These are phyloP conservation scores for Sordaria brevicollis DNA, from an alignment of 495 filamentous ascomycete species.

Conservation along the genomic window DNA sequence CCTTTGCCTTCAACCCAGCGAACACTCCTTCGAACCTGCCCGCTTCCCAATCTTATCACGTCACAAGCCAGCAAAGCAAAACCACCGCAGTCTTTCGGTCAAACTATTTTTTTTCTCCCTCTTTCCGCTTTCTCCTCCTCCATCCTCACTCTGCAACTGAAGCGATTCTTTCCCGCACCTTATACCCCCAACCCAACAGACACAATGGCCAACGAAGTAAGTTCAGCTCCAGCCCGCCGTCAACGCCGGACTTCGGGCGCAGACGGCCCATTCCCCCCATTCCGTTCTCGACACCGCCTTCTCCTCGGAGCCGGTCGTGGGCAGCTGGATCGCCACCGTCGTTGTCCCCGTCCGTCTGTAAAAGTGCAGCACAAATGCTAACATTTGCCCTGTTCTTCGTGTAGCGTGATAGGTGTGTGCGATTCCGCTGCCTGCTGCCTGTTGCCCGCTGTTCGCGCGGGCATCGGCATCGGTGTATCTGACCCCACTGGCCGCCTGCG, in stretches of 20 bases:
- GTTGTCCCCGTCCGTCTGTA: not conserved
- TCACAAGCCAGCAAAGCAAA: constrained; percentile 25
- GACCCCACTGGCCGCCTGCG: not conserved
- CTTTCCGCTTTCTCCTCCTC: not conserved
- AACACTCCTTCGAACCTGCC: constrained; percentile 10
- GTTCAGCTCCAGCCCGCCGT: constrained; percentile 25
- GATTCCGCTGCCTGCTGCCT: not conserved
- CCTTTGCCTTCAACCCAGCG: constrained; percentile 18
- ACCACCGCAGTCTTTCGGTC: constrained; percentile 1
- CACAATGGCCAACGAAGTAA: constrained; percentile 61
- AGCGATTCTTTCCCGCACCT: constrained; percentile 7
- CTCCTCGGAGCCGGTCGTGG: constrained; percentile 12
- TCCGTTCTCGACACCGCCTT: constrained; percentile 16
- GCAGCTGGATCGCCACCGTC: constrained; percentile 18
- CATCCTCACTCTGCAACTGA: not conserved
- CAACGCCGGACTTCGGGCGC: not conserved
- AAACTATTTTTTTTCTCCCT: constrained; percentile 3
- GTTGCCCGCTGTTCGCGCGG: not conserved
- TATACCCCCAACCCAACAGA: constrained; percentile 12
- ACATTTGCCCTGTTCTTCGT: constrained; percentile 21
- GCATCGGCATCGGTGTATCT: not conserved
- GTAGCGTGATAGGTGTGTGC: constrained; percentile 75
- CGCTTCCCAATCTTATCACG: constrained; percentile 15
- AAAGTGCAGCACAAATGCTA: constrained; percentile 23
- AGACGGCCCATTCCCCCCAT: constrained; percentile 20